Evolutionary conservation across 2,329 filamentous ascomycete species (phyloP).

Genomic region (Aaosphaeria arxii): DNA sequence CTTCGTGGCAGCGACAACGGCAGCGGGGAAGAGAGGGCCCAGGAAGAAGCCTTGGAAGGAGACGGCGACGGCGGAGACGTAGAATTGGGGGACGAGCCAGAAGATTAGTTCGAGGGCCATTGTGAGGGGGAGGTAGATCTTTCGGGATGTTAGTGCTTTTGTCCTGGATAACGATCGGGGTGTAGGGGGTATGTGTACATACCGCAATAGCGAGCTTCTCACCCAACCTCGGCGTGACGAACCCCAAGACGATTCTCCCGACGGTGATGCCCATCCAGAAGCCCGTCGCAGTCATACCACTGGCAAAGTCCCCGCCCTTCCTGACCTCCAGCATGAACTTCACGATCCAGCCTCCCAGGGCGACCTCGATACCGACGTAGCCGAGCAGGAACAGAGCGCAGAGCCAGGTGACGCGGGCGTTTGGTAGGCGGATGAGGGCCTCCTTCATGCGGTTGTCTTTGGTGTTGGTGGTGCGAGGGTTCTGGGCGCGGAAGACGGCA

Average conservation of each 20-base stretch:
- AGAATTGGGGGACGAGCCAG: slow-evolving; percentile 77
- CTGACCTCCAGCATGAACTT: slow-evolving; percentile 83
- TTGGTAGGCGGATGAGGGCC: slow-evolving; percentile 45
- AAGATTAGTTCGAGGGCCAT: slow-evolving; percentile 69
- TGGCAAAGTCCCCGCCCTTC: slow-evolving; percentile 64
- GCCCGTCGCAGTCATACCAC: slow-evolving; percentile 72
- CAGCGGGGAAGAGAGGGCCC: slow-evolving; percentile 74
- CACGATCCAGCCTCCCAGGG: slow-evolving; percentile 76
- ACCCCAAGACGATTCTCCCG: slow-evolving; percentile 70
- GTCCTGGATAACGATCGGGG: background rate
- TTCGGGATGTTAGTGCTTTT: background rate
- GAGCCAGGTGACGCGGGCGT: slow-evolving; percentile 66
- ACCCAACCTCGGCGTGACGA: slow-evolving; percentile 70
- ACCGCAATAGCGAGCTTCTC: slow-evolving; percentile 59
- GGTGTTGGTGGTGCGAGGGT: slow-evolving; percentile 43
- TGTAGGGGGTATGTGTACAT: slow-evolving; percentile 5
- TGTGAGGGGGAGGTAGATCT: slow-evolving; percentile 62
- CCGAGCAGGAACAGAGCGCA: slow-evolving; percentile 70
- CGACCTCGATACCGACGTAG: slow-evolving; percentile 77
- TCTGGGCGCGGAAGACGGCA: slow-evolving; percentile 53
- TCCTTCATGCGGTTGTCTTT: slow-evolving; percentile 51
- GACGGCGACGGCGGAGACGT: slow-evolving; percentile 70
- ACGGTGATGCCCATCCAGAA: slow-evolving; percentile 83
- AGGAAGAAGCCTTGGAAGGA: slow-evolving; percentile 74
- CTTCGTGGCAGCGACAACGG: slow-evolving; percentile 70